Conservation (phyloP, 345 rosid genomes). For the Eucalyptus cloeziana region DNA sequence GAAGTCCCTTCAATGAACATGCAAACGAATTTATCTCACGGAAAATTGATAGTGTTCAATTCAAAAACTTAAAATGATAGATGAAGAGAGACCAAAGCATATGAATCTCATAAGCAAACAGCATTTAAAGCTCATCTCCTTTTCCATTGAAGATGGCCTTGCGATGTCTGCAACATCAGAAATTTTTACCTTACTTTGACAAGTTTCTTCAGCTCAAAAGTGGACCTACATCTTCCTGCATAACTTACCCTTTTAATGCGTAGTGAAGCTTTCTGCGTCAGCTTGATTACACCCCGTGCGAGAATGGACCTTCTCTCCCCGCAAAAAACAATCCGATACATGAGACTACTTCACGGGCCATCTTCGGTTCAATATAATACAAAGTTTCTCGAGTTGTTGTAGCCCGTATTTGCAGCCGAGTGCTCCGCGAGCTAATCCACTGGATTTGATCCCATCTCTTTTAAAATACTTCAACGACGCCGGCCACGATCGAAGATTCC, state of each 20-base stretch:
- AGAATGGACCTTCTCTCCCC: background rate
- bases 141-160: background rate
- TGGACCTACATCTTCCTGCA: background rate
- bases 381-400: background rate
- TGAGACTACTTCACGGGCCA: background rate
- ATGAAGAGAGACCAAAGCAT: background rate
- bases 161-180: background rate
- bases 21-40: fast-evolving
- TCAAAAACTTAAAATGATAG: background rate
- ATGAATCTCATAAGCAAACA: background rate
- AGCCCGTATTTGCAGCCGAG: background rate
- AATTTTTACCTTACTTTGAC: background rate
- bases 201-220: background rate
- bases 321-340: background rate
- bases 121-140: background rate
- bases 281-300: background rate
- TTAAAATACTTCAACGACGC: background rate
- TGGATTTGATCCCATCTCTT: background rate
- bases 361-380: background rate
- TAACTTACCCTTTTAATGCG: background rate
- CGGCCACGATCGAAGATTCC: background rate
- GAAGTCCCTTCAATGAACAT: background rate
- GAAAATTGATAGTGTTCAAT: background rate
- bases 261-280: background rate
- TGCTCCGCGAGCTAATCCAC: background rate